Evolutionary conservation across 2,329 filamentous ascomycete species (phyloP), one percentile per base, ranked within the genome.

Genomic region (Cytospora paraplurivora): DNA sequence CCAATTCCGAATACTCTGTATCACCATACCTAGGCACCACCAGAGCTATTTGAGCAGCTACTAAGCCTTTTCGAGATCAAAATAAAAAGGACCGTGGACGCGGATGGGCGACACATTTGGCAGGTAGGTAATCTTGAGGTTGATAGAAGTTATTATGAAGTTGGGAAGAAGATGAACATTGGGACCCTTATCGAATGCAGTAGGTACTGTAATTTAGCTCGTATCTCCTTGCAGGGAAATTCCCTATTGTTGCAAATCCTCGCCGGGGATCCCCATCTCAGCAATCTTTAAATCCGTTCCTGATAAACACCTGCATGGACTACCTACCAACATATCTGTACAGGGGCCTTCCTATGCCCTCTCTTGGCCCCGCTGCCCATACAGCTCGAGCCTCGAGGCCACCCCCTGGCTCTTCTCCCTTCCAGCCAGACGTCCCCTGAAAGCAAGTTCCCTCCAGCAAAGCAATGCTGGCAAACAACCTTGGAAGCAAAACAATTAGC

Each of bases 341-440:
- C n/a, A n/a, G n/a, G n/a, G n/a, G 27, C 27, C 27, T 27, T 27
- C 27, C 27, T 27, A 4, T 27, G 27, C 27, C 27, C 27, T 27
- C 27, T 27, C 27, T 27, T 27, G 27, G 27, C 27, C n/a, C 59
- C 59, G 51, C 59, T 55, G 38, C 38, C 37, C 44, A 47, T 19
- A 47, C 19, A 61, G 59, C 41, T 61, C 47, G n/a, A 51, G 56
- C 47, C 56, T 49, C 38, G 44, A 52, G 38, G 37, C 58, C 13
- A 55, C 13, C 50, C 58, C 37, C 49, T 54, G 50, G 51, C 54
- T 41, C 33, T 49, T 52, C 58, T 27, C 37, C 27, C 59, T 44
- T 50, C 51, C 49, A 38, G 51, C 59, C 58, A 54, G 52, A 55
- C 38, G 59, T 56, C 59, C 59, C 59, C 59, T 61, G 59, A 61